Evolutionary conservation across 192 early-diverging fungal species (phyloP).

Genomic region (Phycomyces nitens): DNA sequence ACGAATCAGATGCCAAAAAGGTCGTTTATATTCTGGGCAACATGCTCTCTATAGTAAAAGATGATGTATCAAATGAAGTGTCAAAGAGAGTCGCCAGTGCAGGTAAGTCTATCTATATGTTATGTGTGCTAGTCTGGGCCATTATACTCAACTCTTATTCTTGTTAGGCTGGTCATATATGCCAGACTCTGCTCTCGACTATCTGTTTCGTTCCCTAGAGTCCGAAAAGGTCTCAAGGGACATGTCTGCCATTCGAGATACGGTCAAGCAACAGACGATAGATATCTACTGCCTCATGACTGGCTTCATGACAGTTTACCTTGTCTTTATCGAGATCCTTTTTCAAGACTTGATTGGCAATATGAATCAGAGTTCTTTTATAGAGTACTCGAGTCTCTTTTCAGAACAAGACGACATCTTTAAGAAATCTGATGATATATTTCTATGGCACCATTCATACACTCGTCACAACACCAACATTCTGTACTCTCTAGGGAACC

Average conservation of each 20-base stretch:
- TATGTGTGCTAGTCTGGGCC: background rate
- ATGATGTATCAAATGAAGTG: background rate
- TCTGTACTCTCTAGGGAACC: background rate
- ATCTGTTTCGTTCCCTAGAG: background rate
- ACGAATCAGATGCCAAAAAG: background rate
- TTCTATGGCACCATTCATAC: constrained; percentile 25
- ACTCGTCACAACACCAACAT: background rate
- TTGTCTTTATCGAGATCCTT: constrained; percentile 25
- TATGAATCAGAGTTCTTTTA: background rate
- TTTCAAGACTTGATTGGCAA: constrained; percentile 5
- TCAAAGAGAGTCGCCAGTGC: background rate
- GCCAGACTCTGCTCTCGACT: background rate
- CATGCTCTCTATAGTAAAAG: background rate
- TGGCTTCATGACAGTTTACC: constrained; percentile 47
- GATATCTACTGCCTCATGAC: constrained; percentile 39
- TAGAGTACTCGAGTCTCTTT: constrained; percentile 33
- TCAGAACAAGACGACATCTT: constrained; percentile 36
- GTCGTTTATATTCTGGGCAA: background rate
- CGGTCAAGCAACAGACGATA: background rate
- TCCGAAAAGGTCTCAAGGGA: background rate
- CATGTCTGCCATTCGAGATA: background rate
- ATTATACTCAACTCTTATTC: background rate
- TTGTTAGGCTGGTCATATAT: background rate
- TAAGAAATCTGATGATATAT: constrained; percentile 22
- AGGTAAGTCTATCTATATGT: background rate